Base-by-base conservation (phyloP, 78 protist genomes). In the Thecamonas trahens region DNA sequence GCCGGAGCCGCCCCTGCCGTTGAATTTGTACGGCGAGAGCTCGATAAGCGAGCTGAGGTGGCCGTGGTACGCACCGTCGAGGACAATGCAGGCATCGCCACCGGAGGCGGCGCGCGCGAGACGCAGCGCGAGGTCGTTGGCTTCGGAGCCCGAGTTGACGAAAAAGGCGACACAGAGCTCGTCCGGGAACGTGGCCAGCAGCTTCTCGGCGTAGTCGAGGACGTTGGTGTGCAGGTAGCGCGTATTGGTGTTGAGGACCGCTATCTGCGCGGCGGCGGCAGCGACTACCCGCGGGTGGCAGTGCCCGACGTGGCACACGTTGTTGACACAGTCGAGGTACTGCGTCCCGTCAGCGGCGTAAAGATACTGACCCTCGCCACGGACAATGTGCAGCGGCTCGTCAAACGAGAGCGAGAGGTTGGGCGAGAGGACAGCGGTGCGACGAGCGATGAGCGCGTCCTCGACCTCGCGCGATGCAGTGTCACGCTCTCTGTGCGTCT, bases 121-220 rank as follows among this genome's bases (percentile, higher is more conserved):
- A 49, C 80, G 80, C 34, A 83, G 32, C 1, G 95, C 95, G 34
- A 90, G 73, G 39, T 90, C 95, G 74, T 88, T 88, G 31, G 95
- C 95, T 67, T 90, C 95, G 1, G 87, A 49, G 32, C 95, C 95
- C 15, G 79, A 62, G 81, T 88, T 88, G 67, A 85, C 91, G 58
- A 88, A 69, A 55, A 64, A 72, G 55, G 7, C 29, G 40, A 58
- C 67, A 22, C 17, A 14, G 60, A 84, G 72, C n/a, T 8, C 1
- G 32, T 9, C 64, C 18, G 87, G 87, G 52, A 83, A 1, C 29
- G 76, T 78, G 15, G 67, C 61, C 1, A 55, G 3, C 35, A 87
- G 71, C 49, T 14, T 45, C 47, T 28, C 14, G 4, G 77, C 61
- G 28, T 71, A 78, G 40, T 40, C 53, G 7, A 37, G 44, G 31